Base-by-base conservation (phyloP, 2,329 filamentous ascomycete genomes). In the Phaeosphaeriaceae sp. region DNA sequence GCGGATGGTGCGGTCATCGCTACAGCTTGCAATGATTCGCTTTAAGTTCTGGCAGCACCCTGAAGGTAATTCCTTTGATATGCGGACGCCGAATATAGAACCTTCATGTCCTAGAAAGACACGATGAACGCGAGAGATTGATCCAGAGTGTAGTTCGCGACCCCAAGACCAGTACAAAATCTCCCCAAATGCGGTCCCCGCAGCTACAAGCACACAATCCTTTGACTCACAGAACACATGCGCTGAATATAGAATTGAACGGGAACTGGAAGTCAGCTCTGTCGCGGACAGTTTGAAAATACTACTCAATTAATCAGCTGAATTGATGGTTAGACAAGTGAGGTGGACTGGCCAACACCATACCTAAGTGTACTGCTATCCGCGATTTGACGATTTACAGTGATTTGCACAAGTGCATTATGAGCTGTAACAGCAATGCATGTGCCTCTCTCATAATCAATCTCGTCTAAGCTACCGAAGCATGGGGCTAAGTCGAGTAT, bases 171-270 rank as follows among this genome's bases (percentile, higher is more conserved):
- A 97, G 13, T 96, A 83, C 30, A 97, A 80, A 28, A 99, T 89
- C 71, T 97, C 92, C 3, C 94, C 94, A 73, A 97, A 97, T 1
- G 93, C 92, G 0, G 94, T 97, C 1, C 94, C 94, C 3, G 89
- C 89, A 6, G 91, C 90, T 42, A 97, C 83, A 16, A 97, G 80
- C 37, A 96, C 78, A 42, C 79, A 78, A 36, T 79, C 77, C 5
- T 72, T 45, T 6, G 81, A 79, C 6, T 86, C 73, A 81, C 87
- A 90, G 32, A 80, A 75, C 15, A 96, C 73, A 64, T 89, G 84
- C 4, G 92, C 93, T 13, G 91, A 90, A 72, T 96, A 99, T 6
- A 99, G 80, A 46, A 96, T 92, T 1, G 92, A 93, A 35, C 89
- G 83, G 6, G 92, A 88, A 13, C 87, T 86, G 5, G 86, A 84